These are phyloP conservation scores for Termitomyces sp. DNA, from an alignment of 768 basidiomycete species.

Conservation along the genomic window DNA sequence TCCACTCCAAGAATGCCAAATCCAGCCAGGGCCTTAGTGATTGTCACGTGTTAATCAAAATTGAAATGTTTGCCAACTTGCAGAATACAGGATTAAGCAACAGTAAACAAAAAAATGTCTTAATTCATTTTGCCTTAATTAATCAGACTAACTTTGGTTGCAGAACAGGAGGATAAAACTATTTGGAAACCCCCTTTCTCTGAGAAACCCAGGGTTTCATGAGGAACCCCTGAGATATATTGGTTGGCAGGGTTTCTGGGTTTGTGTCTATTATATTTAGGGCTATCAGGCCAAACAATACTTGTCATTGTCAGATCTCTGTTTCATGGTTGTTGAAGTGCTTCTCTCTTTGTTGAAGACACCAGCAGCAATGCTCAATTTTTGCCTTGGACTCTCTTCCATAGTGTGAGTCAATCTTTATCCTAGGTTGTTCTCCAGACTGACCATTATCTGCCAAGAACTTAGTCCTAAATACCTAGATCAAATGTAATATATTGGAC, in stretches of 20 bases:
- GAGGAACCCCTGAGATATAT: background rate
- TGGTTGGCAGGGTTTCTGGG: background rate
- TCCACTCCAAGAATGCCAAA: no score
- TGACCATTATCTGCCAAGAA: background rate
- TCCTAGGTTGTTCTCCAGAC: background rate
- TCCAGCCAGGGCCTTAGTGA: no score
- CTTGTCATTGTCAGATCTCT: background rate
- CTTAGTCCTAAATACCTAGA: background rate
- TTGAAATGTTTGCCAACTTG: no score
- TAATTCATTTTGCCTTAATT: no score
- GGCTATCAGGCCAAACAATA: background rate
- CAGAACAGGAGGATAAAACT: conserved; percentile 5
- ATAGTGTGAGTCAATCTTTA: background rate
- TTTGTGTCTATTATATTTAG: background rate
- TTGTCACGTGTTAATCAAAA: no score
- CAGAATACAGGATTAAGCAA: no score
- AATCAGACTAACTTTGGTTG: no score
- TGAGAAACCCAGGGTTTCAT: conserved; percentile 1
- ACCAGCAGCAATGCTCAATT: no score
- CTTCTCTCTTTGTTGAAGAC: background rate
- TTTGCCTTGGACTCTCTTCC: background rate
- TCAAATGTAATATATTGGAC: background rate
- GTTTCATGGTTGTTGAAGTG: background rate
- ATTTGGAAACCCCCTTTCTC: conserved; percentile 3
- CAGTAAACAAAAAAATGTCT: no score